Base-by-base conservation (phyloP, 1,139 yeast genomes). In the Blastobotrys apis region DNA sequence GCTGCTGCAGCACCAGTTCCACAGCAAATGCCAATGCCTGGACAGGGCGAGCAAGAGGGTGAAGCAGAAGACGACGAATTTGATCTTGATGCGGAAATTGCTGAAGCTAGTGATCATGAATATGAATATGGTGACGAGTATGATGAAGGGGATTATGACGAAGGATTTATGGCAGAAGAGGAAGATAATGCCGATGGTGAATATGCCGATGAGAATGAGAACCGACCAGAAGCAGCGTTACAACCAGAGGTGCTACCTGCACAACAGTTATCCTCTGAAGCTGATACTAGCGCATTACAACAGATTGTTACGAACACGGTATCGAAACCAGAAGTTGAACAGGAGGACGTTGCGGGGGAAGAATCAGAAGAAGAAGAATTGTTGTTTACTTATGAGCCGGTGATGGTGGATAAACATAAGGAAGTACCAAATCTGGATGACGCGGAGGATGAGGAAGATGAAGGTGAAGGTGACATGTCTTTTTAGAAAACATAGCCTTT, bases 61-160 rank as follows among this genome's bases (percentile, higher is more conserved):
- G 55, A 47, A 12, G 44, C 32, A 13, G 48, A 38, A 20, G 48
- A 36, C 12, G 43, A 37, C 19, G 49, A 43, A 23, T 15, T 34
- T 13, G 45, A 43, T 17, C 41, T 55, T 38, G 59, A 55, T 36
- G 56, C 47, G 4, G 56, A 47, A 8, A 45, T 55, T 22, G 53
- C 49, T 12, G 58, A 52, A 19, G 58, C 59, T 3, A 49, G 45
- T 21, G 59, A 55, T 33, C 39, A 51, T 32, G 54, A 45, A 10
- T 55, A 55, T 22, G 43, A 33, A 8, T 33, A 38, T 35, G 59
- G 51, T 8, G 53, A 51, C 36, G 52, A 49, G 13, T 48, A 46
- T 37, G 50, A 48, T 30, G 49, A 46, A 27, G 44, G 26, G n/a
- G 51, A 45, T 10, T 47, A 47, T 22, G 49, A 39, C 9, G 49